Evolutionary conservation across 108 stramenopile species (phyloP).

Genomic region (Mediolabrus comicus): DNA sequence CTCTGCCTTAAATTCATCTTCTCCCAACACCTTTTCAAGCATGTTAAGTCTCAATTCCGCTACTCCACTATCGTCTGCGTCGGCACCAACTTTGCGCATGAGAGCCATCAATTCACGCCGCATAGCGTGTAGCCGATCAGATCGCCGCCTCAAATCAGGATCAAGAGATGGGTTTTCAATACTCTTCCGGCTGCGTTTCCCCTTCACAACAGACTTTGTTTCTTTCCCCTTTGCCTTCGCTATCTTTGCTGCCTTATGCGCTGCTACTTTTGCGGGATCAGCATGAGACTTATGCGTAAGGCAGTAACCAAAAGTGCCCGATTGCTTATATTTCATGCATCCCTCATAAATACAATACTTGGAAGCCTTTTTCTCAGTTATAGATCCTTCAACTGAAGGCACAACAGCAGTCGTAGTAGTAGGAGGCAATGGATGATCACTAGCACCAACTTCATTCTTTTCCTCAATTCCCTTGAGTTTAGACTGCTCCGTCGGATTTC

Average conservation of each 20-base stretch:
- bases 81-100: constrained; percentile 4
- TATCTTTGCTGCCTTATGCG: neutral
- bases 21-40: constrained; percentile 42
- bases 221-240: constrained; percentile 10
- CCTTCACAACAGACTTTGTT: neutral
- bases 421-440: neutral
- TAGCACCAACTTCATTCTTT: neutral
- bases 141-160: constrained; percentile 17
- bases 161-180: neutral
- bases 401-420: neutral
- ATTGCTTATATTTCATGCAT: constrained; percentile 1
- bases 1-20: constrained; percentile 5
- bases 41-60: constrained; percentile 35
- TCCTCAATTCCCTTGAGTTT: neutral
- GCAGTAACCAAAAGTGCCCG: neutral
- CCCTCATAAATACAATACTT: constrained; percentile 1
- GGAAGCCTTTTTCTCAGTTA: neutral
- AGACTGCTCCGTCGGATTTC: neutral
- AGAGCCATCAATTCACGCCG: constrained; percentile 18
- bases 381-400: neutral
- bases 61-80: constrained; percentile 9
- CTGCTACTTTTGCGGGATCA: neutral
- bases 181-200: neutral
- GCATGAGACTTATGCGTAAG: neutral
- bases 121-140: constrained; percentile 19